Evolutionary conservation across 1,284 basidiomycete species (phyloP).

Genomic region (Sporisorium reilianum): DNA sequence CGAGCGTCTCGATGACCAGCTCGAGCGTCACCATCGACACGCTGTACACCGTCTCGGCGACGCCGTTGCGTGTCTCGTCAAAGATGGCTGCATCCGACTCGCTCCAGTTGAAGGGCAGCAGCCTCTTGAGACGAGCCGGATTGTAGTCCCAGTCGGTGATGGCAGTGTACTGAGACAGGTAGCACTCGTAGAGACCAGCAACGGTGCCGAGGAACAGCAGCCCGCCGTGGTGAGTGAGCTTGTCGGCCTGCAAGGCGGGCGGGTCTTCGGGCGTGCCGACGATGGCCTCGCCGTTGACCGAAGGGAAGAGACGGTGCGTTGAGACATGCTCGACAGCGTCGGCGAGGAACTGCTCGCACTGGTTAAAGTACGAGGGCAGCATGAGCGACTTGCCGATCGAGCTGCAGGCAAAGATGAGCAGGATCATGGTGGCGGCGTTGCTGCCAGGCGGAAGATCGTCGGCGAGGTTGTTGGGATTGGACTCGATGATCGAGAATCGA

Average conservation of each 20-base stretch:
- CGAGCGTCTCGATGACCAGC: constrained; percentile 44
- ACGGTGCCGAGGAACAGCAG: constrained; percentile 30
- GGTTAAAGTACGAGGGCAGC: constrained; percentile 50
- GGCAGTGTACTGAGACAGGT: constrained; percentile 39
- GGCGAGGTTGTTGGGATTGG: constrained; percentile 10
- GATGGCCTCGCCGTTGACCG: constrained; percentile 27
- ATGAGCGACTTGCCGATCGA: constrained; percentile 44
- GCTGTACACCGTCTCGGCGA: constrained; percentile 37
- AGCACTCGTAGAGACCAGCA: constrained; percentile 41
- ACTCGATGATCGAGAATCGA: constrained; percentile 47
- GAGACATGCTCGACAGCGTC: constrained; percentile 46
- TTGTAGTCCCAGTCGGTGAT: constrained; percentile 53
- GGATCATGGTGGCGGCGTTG: constrained; percentile 43
- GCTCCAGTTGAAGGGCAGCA: constrained; percentile 40
- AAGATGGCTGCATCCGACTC: constrained; percentile 32
- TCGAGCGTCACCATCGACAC: constrained; percentile 45
- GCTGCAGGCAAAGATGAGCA: constrained; percentile 44
- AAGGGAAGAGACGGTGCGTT: constrained; percentile 39
- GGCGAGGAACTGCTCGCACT: constrained; percentile 48
- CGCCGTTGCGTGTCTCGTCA: constrained; percentile 19
- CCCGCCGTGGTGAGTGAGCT: constrained; percentile 15
- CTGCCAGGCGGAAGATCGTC: constrained; percentile 39
- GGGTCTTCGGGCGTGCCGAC: constrained; percentile 26
- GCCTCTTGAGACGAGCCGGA: constrained; percentile 31
- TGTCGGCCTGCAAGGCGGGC: constrained; percentile 15